These are phyloP conservation scores for Cercospora zeina DNA, from an alignment of 2,329 filamentous ascomycete genomes.

Conservation along the genomic window DNA sequence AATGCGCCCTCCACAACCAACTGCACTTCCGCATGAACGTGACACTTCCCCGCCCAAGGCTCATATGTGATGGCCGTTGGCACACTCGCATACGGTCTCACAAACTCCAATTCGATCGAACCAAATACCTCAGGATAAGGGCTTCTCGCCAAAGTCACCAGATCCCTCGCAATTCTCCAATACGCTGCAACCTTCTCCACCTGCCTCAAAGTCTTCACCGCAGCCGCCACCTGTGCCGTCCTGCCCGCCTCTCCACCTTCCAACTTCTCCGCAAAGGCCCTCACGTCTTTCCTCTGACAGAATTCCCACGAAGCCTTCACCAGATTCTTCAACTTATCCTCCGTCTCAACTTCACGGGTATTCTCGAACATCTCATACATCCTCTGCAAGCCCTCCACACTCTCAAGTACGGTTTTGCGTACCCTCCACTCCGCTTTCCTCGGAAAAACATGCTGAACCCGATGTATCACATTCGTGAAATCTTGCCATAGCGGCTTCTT, in stretches of 20 bases:
- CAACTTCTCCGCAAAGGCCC: slow-evolving; percentile 12
- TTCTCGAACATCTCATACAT: slow-evolving; percentile 13
- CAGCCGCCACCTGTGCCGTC: slow-evolving; percentile 23
- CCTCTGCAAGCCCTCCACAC: not conserved
- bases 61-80: slow-evolving; percentile 21
- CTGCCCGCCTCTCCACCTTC: slow-evolving; percentile 1
- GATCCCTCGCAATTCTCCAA: slow-evolving; percentile 17
- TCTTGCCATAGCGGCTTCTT: slow-evolving; percentile 22
- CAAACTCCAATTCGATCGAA: slow-evolving; percentile 14
- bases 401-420: not conserved
- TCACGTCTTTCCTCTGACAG: slow-evolving; percentile 4
- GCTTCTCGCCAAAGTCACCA: slow-evolving; percentile 5
- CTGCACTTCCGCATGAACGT: slow-evolving; percentile 25
- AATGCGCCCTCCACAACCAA: slow-evolving; percentile 18
- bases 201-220: slow-evolving; percentile 23
- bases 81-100: slow-evolving; percentile 14
- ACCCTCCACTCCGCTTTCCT: slow-evolving; percentile 12
- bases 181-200: slow-evolving; percentile 24
- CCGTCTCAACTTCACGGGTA: not conserved
- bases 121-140: slow-evolving; percentile 6
- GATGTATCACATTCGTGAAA: slow-evolving; percentile 19
- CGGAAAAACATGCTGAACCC: slow-evolving; percentile 20
- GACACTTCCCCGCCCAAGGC: slow-evolving; percentile 21
- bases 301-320: slow-evolving; percentile 15
- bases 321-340: not conserved